These are phyloP conservation scores for Aspergillus niger DNA, from an alignment of 2,329 filamentous ascomycete species.

Conservation along the genomic window DNA sequence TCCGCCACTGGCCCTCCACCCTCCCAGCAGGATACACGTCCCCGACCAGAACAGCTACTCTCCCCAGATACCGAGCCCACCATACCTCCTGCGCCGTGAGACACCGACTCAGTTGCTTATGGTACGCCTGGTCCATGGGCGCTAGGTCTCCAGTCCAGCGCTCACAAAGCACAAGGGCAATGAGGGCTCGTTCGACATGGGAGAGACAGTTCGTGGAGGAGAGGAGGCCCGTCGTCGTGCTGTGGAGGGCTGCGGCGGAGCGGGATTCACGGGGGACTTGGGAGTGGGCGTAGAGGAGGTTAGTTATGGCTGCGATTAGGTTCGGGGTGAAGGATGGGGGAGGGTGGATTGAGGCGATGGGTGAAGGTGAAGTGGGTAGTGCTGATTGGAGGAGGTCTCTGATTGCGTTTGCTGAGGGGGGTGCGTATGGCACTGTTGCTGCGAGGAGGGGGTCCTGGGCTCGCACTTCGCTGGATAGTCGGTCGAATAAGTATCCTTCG, in stretches of 20 bases:
- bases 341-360: slow-evolving; percentile 25
- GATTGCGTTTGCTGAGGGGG: slow-evolving; percentile 51
- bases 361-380: slow-evolving; percentile 42
- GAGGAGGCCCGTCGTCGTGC: slow-evolving; percentile 68
- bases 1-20: slow-evolving; percentile 30
- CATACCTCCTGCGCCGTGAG: slow-evolving; percentile 59
- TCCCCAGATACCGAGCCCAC: slow-evolving; percentile 67
- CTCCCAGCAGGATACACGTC: slow-evolving; percentile 64
- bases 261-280: slow-evolving; percentile 56
- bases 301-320: slow-evolving; percentile 59
- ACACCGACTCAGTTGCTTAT: slow-evolving; percentile 55
- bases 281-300: slow-evolving; percentile 59
- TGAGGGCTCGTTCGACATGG: slow-evolving; percentile 69
- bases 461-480: slow-evolving; percentile 61
- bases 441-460: slow-evolving; percentile 67
- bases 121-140: slow-evolving; percentile 59
- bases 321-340: slow-evolving; percentile 48
- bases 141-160: slow-evolving; percentile 71
- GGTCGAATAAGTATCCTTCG: slow-evolving; percentile 78
- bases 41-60: slow-evolving; percentile 60
- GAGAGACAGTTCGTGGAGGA: slow-evolving; percentile 70
- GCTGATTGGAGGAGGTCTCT: slow-evolving; percentile 51
- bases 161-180: slow-evolving; percentile 71
- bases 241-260: slow-evolving; percentile 70
- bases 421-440: slow-evolving; percentile 58